These are phyloP conservation scores for Cytauxzoon felis DNA, from an alignment of 169 alveolate species.

Conservation along the genomic window DNA sequence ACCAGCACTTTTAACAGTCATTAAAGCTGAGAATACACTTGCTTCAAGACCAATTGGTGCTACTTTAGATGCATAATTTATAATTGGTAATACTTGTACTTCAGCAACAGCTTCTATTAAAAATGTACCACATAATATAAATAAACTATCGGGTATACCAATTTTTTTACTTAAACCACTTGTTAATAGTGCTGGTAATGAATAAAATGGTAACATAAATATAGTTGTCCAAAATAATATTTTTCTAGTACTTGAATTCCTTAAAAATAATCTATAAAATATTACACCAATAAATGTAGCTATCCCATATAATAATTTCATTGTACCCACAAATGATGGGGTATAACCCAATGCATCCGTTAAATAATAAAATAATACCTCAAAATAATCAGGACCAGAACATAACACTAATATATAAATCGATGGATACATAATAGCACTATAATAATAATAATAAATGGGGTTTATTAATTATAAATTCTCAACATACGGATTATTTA, in stretches of 20 bases:
- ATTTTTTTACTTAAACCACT: slow-evolving; percentile 78
- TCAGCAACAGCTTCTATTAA: slow-evolving; percentile 89
- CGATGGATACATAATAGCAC: slow-evolving; percentile 2
- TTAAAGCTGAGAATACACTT: slow-evolving; percentile 90
- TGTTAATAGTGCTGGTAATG: slow-evolving; percentile 80
- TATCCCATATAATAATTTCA: slow-evolving; percentile 87
- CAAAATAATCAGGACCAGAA: slow-evolving; percentile 88
- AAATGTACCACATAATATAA: slow-evolving; percentile 87
- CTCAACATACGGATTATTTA: slow-evolving; percentile 17
- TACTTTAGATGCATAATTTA: slow-evolving; percentile 88
- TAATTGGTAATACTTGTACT: slow-evolving; percentile 88
- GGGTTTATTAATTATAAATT: background rate
- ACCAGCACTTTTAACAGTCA: slow-evolving; percentile 90
- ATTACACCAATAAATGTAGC: slow-evolving; percentile 89
- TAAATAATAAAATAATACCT: slow-evolving; percentile 90
- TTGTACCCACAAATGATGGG: slow-evolving; percentile 91
- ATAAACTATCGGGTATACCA: slow-evolving; percentile 86
- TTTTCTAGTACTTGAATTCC: slow-evolving; percentile 79
- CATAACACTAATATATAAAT: slow-evolving; percentile 47
- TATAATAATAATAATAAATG: background rate
- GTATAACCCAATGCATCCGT: slow-evolving; percentile 87
- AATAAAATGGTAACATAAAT: slow-evolving; percentile 76
- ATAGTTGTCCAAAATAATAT: slow-evolving; percentile 85
- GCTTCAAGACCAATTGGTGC: slow-evolving; percentile 96
- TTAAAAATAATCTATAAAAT: slow-evolving; percentile 80